These are phyloP conservation scores for Psilocybe subaeruginosa DNA, from an alignment of 768 basidiomycete species.

Conservation along the genomic window DNA sequence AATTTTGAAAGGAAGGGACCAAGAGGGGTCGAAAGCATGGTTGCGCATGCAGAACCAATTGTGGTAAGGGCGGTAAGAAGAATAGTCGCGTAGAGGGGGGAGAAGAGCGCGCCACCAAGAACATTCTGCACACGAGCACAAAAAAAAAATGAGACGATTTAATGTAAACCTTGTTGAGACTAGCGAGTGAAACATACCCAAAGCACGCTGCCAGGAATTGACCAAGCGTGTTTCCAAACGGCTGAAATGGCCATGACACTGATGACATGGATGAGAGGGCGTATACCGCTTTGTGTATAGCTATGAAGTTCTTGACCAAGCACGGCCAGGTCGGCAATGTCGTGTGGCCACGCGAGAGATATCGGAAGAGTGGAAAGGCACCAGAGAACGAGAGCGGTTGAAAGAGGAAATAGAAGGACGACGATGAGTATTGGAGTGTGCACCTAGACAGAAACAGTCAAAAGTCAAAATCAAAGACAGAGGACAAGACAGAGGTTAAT, in stretches of 20 bases:
- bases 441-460: slow-evolving; percentile 27
- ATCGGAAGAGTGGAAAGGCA: slow-evolving; percentile 82
- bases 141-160: slow-evolving; percentile 21
- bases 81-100: slow-evolving; percentile 79
- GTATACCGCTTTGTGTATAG: slow-evolving; percentile 73
- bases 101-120: slow-evolving; percentile 84
- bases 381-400: slow-evolving; percentile 71
- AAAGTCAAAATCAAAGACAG: slow-evolving; percentile 7
- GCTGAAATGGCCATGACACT: slow-evolving; percentile 83
- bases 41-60: slow-evolving; percentile 81
- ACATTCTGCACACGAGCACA: slow-evolving; percentile 65
- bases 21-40: slow-evolving; percentile 79
- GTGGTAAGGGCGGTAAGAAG: slow-evolving; percentile 86
- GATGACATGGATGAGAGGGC: slow-evolving; percentile 74
- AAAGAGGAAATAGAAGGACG: slow-evolving; percentile 59
- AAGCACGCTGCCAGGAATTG: slow-evolving; percentile 90
- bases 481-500: slow-evolving; percentile 17
- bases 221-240: slow-evolving; percentile 98
- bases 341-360: slow-evolving; percentile 76
- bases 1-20: slow-evolving; percentile 80
- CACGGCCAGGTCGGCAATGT: slow-evolving; percentile 72
- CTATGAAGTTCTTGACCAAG: slow-evolving; percentile 76
- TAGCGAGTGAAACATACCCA: slow-evolving; percentile 58
- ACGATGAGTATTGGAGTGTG: slow-evolving; percentile 45
- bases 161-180: slow-evolving; percentile 3